A percentile compares a stretch with the other conserved stretches of the same genome.
phyloP scores from a whole-genome alignment of 306 rosid species.

The Chamaecrista fasciculata region DNA sequence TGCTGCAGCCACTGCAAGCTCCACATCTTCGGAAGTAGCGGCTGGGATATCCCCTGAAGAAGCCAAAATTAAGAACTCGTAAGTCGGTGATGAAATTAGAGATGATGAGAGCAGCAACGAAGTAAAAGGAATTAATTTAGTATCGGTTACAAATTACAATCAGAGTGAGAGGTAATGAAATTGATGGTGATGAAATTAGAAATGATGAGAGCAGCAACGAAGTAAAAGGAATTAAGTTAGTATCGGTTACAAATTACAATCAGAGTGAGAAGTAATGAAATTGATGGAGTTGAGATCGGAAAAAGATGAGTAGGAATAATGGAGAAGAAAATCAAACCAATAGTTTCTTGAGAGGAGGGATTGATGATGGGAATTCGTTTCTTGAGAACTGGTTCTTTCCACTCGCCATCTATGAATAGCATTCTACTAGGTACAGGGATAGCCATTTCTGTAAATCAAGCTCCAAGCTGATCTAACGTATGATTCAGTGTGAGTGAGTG shows the following conservation, averaged over 20 bases:
- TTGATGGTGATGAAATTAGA: not conserved
- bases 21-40: conserved; percentile 91
- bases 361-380: conserved; percentile 82
- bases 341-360: conserved; percentile 63
- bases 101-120: not conserved
- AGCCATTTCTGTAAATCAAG: conserved; percentile 42
- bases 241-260: no score
- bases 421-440: conserved; percentile 55
- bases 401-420: conserved; percentile 80
- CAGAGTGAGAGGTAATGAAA: no score
- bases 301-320: not conserved
- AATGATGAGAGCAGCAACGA: no score
- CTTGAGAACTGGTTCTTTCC: conserved; percentile 66
- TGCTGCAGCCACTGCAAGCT: conserved; percentile 82
- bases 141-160: no score
- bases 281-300: not conserved
- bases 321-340: conserved; percentile 43
- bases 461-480: no score
- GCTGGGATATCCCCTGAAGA: conserved; percentile 72
- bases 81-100: not conserved
- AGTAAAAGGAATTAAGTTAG: no score
- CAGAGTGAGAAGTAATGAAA: no score
- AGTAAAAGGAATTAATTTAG: not conserved
- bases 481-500: no score
- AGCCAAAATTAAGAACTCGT: not conserved